phyloP scores from a whole-genome alignment of 176 grass and related monocot genomes.

The Aegilops speltoides region DNA sequence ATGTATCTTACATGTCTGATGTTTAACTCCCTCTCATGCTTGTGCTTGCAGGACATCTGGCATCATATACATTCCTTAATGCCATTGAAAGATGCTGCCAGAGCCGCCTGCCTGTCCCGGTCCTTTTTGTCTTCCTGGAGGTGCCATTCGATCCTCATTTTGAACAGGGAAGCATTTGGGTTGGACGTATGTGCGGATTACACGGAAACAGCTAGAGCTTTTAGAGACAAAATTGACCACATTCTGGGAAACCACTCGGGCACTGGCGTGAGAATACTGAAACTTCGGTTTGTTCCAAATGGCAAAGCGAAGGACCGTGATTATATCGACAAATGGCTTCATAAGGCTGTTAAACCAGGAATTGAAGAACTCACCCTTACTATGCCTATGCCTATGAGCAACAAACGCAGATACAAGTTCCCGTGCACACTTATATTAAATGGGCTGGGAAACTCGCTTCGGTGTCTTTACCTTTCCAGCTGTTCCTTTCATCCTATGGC shows the following conservation, averaged over 20 bases:
- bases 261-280: neutral
- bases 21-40: neutral
- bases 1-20: neutral
- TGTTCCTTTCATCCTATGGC: neutral
- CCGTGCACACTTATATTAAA: neutral
- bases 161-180: neutral
- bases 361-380: neutral
- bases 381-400: neutral
- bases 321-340: neutral
- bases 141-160: neutral
- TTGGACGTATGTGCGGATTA: too few species aligned
- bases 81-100: neutral
- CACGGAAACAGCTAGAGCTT: neutral
- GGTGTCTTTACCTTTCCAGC: neutral
- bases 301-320: neutral
- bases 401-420: neutral
- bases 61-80: constrained; percentile 11
- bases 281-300: neutral
- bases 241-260: neutral
- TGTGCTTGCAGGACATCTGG: neutral
- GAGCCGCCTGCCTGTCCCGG: neutral
- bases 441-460: neutral
- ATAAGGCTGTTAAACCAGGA: neutral
- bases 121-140: neutral
- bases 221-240: neutral